Conservation (phyloP, 306 rosid species). For the Trichosanthes cucumerina region DNA sequence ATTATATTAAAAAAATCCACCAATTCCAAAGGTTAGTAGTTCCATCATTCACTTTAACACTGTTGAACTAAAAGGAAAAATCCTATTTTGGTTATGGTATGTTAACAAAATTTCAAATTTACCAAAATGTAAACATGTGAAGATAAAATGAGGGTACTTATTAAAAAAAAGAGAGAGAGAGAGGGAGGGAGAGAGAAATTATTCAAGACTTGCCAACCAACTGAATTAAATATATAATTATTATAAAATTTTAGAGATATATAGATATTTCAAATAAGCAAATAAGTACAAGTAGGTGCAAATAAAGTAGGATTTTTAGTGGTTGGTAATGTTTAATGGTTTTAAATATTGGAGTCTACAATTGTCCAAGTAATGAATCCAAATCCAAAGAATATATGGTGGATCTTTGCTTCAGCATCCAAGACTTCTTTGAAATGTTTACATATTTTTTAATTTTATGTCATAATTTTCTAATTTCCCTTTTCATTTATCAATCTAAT, state of each 20-base stretch:
- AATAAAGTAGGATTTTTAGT: neutral
- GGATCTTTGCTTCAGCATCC: neutral
- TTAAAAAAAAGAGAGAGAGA: too few species aligned
- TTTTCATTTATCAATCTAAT: too few species aligned
- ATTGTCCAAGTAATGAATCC: neutral
- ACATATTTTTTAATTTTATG: too few species aligned
- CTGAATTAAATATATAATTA: neutral
- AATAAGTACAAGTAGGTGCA: neutral
- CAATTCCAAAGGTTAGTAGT: too few species aligned
- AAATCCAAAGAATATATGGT: conserved; percentile 6
- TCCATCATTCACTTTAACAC: too few species aligned
- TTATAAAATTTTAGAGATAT: neutral
- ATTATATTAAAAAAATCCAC: too few species aligned
- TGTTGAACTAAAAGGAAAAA: too few species aligned
- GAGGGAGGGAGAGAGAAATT: neutral
- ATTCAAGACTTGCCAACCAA: neutral
- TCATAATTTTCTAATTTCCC: neutral
- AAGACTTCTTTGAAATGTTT: neutral
- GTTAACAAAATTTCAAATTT: neutral
- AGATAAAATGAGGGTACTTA: neutral
- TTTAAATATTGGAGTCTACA: neutral
- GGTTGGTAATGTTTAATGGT: neutral
- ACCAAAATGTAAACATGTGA: neutral
- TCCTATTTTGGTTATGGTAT: too few species aligned
- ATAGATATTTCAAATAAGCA: neutral